Percentiles rank a stretch among this genome's conserved stretches.
phyloP scores from a whole-genome alignment of 306 rosid genomes.

The Acacia acuminata region DNA sequence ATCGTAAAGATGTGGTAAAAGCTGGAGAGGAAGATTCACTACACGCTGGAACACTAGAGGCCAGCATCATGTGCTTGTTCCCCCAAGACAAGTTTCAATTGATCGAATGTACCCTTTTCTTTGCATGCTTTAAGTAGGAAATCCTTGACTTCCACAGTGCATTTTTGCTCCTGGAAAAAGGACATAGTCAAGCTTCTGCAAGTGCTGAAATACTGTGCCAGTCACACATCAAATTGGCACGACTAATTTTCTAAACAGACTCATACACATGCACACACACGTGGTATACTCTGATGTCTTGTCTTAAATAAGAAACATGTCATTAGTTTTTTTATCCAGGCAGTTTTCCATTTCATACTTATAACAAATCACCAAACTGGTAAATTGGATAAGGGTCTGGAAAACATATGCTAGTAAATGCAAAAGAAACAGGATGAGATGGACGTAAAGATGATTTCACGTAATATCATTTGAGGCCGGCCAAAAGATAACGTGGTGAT shows the following conservation, averaged over 20 bases:
- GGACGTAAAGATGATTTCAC: background rate
- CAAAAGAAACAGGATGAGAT: background rate
- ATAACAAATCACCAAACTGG: background rate
- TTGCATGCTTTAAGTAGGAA: conserved; percentile 54
- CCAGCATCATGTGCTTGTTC: conserved; percentile 60
- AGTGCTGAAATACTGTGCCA: conserved; percentile 17
- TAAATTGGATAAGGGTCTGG: background rate
- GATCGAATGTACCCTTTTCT: conserved; percentile 43
- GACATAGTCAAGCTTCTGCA: conserved; percentile 17
- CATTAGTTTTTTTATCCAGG: background rate
- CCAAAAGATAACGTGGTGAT: conserved; percentile 8
- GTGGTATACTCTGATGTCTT: background rate
- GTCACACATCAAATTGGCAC: conserved; percentile 10
- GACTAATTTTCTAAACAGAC: background rate
- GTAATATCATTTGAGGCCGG: background rate
- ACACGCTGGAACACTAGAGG: conserved; percentile 81
- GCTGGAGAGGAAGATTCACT: conserved; percentile 80
- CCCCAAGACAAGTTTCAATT: conserved; percentile 55
- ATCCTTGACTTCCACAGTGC: conserved; percentile 59
- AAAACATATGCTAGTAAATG: background rate
- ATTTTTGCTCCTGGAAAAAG: conserved; percentile 55
- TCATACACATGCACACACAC: background rate
- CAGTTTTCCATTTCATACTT: background rate
- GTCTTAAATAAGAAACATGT: background rate
- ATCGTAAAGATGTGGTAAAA: conserved; percentile 81